Percentiles rank a stretch among this genome's conserved stretches.
phyloP scores from a whole-genome alignment of 2,329 filamentous ascomycete genomes.

The Colletotrichum horii region DNA sequence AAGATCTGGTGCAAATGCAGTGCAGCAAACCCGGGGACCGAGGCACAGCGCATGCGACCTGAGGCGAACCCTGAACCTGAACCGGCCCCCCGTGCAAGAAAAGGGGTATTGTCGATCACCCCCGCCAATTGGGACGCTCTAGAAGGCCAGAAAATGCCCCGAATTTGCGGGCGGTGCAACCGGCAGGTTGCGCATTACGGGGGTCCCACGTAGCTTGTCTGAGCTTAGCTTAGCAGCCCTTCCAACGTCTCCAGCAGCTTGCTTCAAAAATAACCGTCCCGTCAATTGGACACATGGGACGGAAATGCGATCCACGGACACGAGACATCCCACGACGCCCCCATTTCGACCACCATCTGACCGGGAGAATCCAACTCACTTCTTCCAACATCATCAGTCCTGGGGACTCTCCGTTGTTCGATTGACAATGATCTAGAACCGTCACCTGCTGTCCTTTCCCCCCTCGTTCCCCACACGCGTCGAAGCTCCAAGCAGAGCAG shows the following conservation, averaged over 20 bases:
- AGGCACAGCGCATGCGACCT: neutral
- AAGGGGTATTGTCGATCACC: conserved; percentile 8
- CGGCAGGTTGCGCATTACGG: neutral
- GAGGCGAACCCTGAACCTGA: neutral
- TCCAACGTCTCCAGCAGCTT: neutral
- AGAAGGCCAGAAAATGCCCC: neutral
- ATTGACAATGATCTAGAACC: conserved; percentile 1
- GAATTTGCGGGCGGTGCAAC: neutral
- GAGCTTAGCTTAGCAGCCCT: conserved; percentile 4
- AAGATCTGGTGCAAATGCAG: neutral
- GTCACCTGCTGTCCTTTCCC: neutral
- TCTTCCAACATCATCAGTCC: neutral
- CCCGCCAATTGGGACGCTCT: neutral
- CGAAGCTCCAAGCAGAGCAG: neutral
- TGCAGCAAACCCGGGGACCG: neutral
- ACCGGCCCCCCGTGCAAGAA: neutral
- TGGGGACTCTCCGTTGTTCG: neutral
- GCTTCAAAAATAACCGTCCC: conserved; percentile 6
- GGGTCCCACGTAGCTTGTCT: neutral
- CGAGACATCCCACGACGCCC: conserved; percentile 9
- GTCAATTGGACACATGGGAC: conserved; percentile 9
- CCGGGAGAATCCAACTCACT: neutral
- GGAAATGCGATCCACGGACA: conserved; percentile 16
- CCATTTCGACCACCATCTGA: neutral
- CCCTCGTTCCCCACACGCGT: neutral